Conservation (phyloP, 75 land plant species). For the Larix kaempferi region DNA sequence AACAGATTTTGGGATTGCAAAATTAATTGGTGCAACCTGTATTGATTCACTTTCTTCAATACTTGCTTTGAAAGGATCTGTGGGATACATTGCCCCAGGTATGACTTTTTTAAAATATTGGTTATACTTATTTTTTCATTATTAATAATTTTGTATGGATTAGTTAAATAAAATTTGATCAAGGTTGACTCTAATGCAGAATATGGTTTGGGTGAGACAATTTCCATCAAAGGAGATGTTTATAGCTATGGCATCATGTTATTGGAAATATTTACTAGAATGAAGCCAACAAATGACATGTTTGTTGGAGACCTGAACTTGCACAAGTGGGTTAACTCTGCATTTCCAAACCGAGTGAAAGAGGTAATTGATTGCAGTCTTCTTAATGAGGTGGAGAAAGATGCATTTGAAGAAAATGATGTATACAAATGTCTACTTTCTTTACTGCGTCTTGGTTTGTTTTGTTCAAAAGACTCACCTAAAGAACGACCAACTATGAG, state of each 20-base stretch:
- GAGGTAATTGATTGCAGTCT: too few species aligned
- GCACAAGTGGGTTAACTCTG: not conserved
- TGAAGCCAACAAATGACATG: not conserved
- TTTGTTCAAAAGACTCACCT: too few species aligned
- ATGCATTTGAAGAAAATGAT: too few species aligned
- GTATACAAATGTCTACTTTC: too few species aligned
- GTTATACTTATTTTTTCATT: not conserved
- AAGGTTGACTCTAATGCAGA: conserved; percentile 1
- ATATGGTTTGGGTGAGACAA: conserved; percentile 12
- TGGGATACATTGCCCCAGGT: conserved; percentile 7
- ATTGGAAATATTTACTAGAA: conserved; percentile 27
- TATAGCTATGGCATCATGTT: conserved; percentile 33
- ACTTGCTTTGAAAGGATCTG: not conserved
- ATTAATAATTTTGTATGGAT: not conserved
- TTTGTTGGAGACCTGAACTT: conserved; percentile 2
- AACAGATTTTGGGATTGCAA: conserved; percentile 21
- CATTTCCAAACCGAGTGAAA: not conserved
- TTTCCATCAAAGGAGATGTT: conserved; percentile 31
- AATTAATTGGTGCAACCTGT: not conserved
- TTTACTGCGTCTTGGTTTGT: too few species aligned
- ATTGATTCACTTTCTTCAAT: not conserved
- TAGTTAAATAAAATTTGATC: not conserved
- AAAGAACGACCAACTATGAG: too few species aligned
- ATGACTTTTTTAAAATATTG: not conserved
- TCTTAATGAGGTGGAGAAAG: too few species aligned